phyloP scores from a whole-genome alignment of 495 filamentous ascomycete genomes.

The Aspergillus cristatus region DNA sequence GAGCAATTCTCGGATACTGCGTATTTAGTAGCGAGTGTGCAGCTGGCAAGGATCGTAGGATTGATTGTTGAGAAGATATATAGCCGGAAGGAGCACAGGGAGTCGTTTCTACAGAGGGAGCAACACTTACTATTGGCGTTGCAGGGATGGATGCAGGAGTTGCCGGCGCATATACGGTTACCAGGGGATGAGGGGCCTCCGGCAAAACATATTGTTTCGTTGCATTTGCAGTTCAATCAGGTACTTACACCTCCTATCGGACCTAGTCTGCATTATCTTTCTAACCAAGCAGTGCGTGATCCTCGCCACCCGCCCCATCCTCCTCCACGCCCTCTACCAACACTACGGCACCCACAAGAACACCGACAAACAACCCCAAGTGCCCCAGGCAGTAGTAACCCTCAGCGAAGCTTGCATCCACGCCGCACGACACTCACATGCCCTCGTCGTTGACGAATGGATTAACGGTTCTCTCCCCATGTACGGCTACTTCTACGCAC shows the following conservation, averaged over 20 bases:
- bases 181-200: conserved; percentile 7
- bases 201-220: conserved; percentile 17
- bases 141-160: conserved; percentile 19
- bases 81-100: conserved; percentile 15
- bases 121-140: conserved; percentile 19
- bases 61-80: conserved; percentile 18
- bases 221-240: conserved; percentile 28
- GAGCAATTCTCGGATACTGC: conserved; percentile 18
- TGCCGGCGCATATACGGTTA: conserved; percentile 19
- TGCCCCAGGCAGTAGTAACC: conserved; percentile 13
- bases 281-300: conserved; percentile 17
- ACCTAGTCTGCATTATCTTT: not conserved
- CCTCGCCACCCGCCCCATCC: conserved; percentile 20
- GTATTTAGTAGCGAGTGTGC: conserved; percentile 16
- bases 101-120: conserved; percentile 20
- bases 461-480: conserved; percentile 23
- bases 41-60: conserved; percentile 14
- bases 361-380: conserved; percentile 2
- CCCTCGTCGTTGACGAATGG: conserved; percentile 27
- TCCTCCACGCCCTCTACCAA: conserved; percentile 20
- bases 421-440: conserved; percentile 19
- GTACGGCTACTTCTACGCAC: conserved; percentile 26
- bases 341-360: conserved; percentile 1
- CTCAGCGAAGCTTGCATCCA: conserved; percentile 26
- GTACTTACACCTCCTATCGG: too few relatives aligned